Base-by-base conservation (phyloP, 768 basidiomycete species). In the Serendipita indica region DNA sequence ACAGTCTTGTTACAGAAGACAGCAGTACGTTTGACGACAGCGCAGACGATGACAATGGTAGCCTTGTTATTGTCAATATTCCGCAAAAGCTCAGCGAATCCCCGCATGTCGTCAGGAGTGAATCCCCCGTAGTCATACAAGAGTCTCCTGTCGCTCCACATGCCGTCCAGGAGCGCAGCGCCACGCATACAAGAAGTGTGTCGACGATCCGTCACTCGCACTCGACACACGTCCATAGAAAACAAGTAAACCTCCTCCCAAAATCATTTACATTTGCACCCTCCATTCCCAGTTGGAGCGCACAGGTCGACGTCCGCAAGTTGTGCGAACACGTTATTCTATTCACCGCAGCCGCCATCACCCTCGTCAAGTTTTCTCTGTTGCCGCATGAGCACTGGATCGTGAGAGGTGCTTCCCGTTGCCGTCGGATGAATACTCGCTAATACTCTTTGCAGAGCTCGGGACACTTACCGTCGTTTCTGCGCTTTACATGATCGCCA, bases 71-170 rank as follows among this genome's bases (percentile, higher is more conserved):
- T 43, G 61, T 43, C 30, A 52, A 45, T 33, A 60, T 52, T 61
- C 49, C 70, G 73, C 43, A 69, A 68, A 39, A 77, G 75, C 64
- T 75, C 79, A 4, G 76, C 79, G 25, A 66, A 66, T 70, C 27
- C 18, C 33, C 46, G 20, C 6, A 28, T 34, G 80, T 82, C 10
- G 63, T 62, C 43, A 77, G 69, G 65, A 79, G 77, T 45, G 57
- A 56, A 57, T 41, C 61, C 57, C 66, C 68, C 27, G 57, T 64
- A 30, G 60, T 64, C 13, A 33, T 34, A 20, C 30, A 20, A 35
- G 43, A 18, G 37, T 39, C 54, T 33, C 20, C 54, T 34, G 7
- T 1, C 28, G 20, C n/a, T n/a, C n/a, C n/a, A n/a, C n/a, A n/a
- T n/a, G n/a, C n/a, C n/a, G n/a, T n/a, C n/a, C n/a, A n/a, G n/a